Conservation (phyloP, 352 stramenopile species). For the Pythium dissotocum region DNA sequence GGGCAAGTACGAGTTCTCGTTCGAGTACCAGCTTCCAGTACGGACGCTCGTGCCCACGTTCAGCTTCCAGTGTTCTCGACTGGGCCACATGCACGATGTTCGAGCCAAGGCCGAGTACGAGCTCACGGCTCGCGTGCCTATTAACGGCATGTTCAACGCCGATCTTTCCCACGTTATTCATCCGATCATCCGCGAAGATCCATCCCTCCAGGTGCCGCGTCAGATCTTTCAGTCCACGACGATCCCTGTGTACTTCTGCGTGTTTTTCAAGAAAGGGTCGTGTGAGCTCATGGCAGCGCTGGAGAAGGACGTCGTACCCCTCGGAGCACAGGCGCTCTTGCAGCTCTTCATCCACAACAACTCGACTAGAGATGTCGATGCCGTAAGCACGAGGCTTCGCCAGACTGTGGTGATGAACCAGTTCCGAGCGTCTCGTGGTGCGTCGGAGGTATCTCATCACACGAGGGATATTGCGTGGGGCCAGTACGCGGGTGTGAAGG, state of each 20-base stretch:
- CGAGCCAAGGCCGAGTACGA: slow-evolving; percentile 13
- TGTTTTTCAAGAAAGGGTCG: slow-evolving; percentile 14
- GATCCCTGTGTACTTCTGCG: slow-evolving; percentile 5
- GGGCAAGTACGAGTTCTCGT: slow-evolving; percentile 13
- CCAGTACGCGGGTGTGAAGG: background rate
- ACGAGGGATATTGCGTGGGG: background rate
- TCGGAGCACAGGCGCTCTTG: slow-evolving; percentile 4
- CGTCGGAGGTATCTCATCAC: background rate
- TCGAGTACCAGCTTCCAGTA: slow-evolving; percentile 8
- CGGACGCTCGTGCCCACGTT: slow-evolving; percentile 8
- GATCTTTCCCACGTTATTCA: background rate
- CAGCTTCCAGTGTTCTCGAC: background rate
- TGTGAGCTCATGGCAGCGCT: slow-evolving; percentile 12
- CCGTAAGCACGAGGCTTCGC: slow-evolving; percentile 2
- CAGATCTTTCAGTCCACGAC: slow-evolving; percentile 2
- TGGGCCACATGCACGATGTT: background rate
- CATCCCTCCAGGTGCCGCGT: background rate
- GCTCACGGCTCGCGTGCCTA: slow-evolving; percentile 4
- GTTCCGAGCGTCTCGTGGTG: background rate
- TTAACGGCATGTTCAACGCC: background rate
- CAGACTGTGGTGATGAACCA: slow-evolving; percentile 15
- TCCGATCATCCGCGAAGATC: slow-evolving; percentile 4
- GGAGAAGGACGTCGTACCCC: slow-evolving; percentile 10
- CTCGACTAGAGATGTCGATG: slow-evolving; percentile 1
- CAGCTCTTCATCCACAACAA: slow-evolving; percentile 11